Evolutionary conservation across 176 grass and related monocot genomes (phyloP).

Genomic region (Musa acuminata): DNA sequence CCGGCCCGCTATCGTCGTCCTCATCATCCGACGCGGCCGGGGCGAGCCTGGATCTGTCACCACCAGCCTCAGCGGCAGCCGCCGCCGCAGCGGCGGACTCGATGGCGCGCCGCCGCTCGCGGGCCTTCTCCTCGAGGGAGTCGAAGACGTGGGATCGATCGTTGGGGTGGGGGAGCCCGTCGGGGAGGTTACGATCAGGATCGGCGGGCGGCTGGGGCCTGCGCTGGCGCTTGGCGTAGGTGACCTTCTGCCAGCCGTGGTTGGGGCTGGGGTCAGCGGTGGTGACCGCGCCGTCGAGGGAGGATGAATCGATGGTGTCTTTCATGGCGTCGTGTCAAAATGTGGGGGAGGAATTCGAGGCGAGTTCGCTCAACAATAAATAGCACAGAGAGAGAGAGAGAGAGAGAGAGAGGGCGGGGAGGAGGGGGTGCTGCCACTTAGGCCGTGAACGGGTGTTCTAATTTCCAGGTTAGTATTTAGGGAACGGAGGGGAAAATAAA

Average conservation of each 20-base stretch:
- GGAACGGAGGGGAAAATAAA: no score
- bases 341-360: no score
- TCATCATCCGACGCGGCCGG: conserved; percentile 42
- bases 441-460: no score
- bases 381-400: no score
- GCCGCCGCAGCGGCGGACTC: conserved; percentile 38
- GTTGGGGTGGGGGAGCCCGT: conserved; percentile 2
- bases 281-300: conserved; percentile 15
- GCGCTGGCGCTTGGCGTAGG: conserved; percentile 69
- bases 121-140: conserved; percentile 62
- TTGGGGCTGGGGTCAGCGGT: conserved; percentile 24
- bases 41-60: neutral
- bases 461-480: no score
- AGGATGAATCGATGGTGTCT: conserved; percentile 13
- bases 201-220: neutral
- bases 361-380: no score
- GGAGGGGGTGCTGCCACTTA: no score
- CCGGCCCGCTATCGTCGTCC: conserved; percentile 32
- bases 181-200: conserved; percentile 8
- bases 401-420: no score
- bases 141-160: conserved; percentile 48
- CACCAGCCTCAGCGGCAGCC: neutral
- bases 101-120: conserved; percentile 75
- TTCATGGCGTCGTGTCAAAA: conserved; percentile 32
- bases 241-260: conserved; percentile 92